Conservation (phyloP, 2,329 filamentous ascomycete genomes). For the Escovopsis weberi region DNA sequence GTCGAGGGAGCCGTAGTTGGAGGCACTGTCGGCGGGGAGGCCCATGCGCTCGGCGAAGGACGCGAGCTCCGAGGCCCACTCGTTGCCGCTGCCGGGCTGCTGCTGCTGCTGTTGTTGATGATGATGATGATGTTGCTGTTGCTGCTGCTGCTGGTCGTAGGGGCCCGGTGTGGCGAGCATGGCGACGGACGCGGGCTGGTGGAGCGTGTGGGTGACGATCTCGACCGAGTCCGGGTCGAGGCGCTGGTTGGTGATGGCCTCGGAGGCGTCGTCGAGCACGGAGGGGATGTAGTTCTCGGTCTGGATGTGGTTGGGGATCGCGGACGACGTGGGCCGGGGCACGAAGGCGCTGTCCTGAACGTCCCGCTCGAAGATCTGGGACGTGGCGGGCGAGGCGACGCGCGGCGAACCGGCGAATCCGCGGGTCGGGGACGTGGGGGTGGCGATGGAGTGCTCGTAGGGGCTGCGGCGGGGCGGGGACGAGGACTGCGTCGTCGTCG, state of each 20-base stretch:
- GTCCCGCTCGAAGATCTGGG: constrained; percentile 84
- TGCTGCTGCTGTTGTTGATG: too few relatives aligned
- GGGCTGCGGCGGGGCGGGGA: constrained; percentile 22
- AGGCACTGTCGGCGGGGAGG: constrained; percentile 43
- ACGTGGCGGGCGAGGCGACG: constrained; percentile 61
- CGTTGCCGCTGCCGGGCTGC: constrained; percentile 18
- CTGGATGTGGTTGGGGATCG: constrained; percentile 86
- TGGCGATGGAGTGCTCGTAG: constrained; percentile 28
- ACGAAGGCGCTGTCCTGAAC: constrained; percentile 64
- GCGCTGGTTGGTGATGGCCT: constrained; percentile 76
- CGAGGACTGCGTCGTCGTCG: constrained; percentile 22
- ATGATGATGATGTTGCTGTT: too few relatives aligned
- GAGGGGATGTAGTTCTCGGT: constrained; percentile 90
- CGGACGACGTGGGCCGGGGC: constrained; percentile 57
- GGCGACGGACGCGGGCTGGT: constrained; percentile 61
- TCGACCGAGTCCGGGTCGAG: constrained; percentile 82
- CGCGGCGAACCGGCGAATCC: constrained; percentile 58
- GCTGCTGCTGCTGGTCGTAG: constrained; percentile 20
- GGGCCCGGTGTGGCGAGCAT: constrained; percentile 32
- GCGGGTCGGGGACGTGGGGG: constrained; percentile 50
- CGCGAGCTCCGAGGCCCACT: constrained; percentile 44
- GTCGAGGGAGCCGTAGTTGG: constrained; percentile 67
- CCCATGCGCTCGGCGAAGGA: constrained; percentile 34
- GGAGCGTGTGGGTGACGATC: constrained; percentile 75
- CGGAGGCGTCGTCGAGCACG: constrained; percentile 78